phyloP scores from a whole-genome alignment of 495 filamentous ascomycete species.

The Neurospora pannonica region DNA sequence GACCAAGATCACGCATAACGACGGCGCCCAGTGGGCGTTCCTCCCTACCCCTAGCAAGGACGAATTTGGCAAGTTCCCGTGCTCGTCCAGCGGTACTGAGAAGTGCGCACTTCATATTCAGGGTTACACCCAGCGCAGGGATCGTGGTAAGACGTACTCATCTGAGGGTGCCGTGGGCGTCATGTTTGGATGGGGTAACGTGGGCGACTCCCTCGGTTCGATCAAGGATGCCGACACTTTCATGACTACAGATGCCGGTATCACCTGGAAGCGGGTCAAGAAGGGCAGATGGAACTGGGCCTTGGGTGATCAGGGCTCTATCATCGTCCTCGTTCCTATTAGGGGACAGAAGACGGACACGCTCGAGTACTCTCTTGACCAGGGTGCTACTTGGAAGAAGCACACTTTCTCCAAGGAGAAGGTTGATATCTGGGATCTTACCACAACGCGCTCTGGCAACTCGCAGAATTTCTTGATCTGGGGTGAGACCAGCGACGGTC shows the following conservation, averaged over 20 bases:
- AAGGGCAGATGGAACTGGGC: conserved; percentile 87
- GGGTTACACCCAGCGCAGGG: conserved; percentile 80
- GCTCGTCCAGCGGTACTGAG: conserved; percentile 48
- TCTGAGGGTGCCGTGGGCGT: conserved; percentile 82
- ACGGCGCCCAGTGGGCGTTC: conserved; percentile 76
- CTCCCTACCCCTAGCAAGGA: conserved; percentile 57
- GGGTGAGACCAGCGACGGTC: conserved; percentile 48
- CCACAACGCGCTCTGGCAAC: conserved; percentile 79
- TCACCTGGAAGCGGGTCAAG: conserved; percentile 74
- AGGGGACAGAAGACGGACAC: conserved; percentile 45
- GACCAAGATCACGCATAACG: conserved; percentile 90
- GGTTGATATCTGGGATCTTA: conserved; percentile 63
- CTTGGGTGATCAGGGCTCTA: conserved; percentile 85
- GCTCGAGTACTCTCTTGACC: conserved; percentile 69
- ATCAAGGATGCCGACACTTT: conserved; percentile 70
- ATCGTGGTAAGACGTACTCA: conserved; percentile 73
- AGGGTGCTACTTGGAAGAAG: conserved; percentile 64
- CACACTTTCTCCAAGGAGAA: conserved; percentile 64
- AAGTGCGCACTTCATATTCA: conserved; percentile 86
- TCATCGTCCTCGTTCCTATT: conserved; percentile 69
- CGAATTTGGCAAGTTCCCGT: conserved; percentile 61
- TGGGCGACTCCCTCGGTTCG: conserved; percentile 57
- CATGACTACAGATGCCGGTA: conserved; percentile 78
- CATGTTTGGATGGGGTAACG: conserved; percentile 87
- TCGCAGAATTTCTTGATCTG: conserved; percentile 87